Percentiles rank a stretch among this genome's conserved stretches.
These are phyloP conservation scores for Colletotrichum sp. DNA, from an alignment of 2,329 filamentous ascomycete genomes.

Conservation along the genomic window DNA sequence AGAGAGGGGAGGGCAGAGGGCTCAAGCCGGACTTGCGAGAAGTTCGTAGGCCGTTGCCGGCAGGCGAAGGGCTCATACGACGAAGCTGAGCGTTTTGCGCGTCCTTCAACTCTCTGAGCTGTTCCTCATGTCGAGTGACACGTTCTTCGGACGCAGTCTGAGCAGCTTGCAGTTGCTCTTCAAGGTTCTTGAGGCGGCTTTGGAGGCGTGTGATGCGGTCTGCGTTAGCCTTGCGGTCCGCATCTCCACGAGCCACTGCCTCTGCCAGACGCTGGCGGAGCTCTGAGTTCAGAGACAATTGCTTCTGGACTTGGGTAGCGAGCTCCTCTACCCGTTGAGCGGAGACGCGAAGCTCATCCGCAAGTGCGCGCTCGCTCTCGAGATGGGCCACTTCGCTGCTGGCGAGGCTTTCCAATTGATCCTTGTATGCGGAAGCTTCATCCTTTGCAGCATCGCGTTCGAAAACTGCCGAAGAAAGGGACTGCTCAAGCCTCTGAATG, in stretches of 20 bases:
- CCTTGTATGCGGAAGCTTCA: constrained; percentile 66
- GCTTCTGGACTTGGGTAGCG: constrained; percentile 77
- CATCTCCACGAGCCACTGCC: constrained; percentile 83
- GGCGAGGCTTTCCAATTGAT: constrained; percentile 64
- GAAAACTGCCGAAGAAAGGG: constrained; percentile 70
- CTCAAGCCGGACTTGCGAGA: constrained; percentile 37
- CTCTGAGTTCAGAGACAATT: constrained; percentile 78
- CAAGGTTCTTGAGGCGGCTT: constrained; percentile 77
- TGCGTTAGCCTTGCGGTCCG: constrained; percentile 80
- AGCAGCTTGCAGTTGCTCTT: constrained; percentile 82
- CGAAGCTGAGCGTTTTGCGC: constrained; percentile 78
- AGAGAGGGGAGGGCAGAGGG: constrained; percentile 38
- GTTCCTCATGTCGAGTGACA: constrained; percentile 83
- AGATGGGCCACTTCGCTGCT: constrained; percentile 61
- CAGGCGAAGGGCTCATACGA: constrained; percentile 63
- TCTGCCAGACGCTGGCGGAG: constrained; percentile 79
- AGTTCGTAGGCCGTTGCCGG: constrained; percentile 31
- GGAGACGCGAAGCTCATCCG: constrained; percentile 73
- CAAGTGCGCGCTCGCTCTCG: constrained; percentile 66
- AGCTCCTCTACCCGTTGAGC: constrained; percentile 81
- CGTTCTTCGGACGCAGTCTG: constrained; percentile 88
- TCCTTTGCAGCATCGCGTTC: constrained; percentile 76
- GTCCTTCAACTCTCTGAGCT: constrained; percentile 77
- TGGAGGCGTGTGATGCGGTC: constrained; percentile 86
- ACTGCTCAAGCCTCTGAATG: constrained; percentile 69